phyloP scores from a whole-genome alignment of 306 rosid genomes.

The Begonia masoniana region DNA sequence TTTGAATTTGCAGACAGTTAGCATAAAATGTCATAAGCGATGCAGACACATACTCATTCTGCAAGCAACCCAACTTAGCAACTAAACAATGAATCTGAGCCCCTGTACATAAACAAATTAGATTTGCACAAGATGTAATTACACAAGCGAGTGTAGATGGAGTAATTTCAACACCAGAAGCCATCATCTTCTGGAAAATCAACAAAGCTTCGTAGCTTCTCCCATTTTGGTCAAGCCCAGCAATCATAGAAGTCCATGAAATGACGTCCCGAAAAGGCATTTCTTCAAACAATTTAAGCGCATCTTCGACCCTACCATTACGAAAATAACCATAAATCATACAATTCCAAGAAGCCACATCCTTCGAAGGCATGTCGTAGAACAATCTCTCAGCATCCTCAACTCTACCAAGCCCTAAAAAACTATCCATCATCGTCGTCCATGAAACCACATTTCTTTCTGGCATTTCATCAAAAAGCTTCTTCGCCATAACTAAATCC shows the following conservation, averaged over 20 bases:
- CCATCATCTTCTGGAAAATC: constrained; percentile 40
- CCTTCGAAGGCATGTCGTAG: constrained; percentile 45
- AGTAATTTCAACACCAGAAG: constrained; percentile 25
- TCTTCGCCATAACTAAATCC: constrained; percentile 36
- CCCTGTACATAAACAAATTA: constrained; percentile 25
- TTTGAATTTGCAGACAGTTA: constrained; percentile 41
- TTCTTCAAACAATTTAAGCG: constrained; percentile 32
- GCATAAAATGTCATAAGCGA: constrained; percentile 68
- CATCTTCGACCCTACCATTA: constrained; percentile 53
- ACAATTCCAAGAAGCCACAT: constrained; percentile 64
- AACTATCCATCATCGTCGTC: constrained; percentile 55
- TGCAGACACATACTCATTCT: constrained; percentile 46
- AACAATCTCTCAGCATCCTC: constrained; percentile 49
- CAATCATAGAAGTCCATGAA: constrained; percentile 71
- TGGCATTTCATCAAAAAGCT: constrained; percentile 54
- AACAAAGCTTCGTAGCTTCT: constrained; percentile 45
- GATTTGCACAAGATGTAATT: constrained; percentile 52
- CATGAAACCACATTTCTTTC: constrained; percentile 49
- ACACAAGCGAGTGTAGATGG: constrained; percentile 50
- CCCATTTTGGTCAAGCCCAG: constrained; percentile 61
- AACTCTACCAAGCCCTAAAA: constrained; percentile 40
- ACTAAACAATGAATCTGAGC: constrained; percentile 46
- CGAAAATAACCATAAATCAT: constrained; percentile 64
- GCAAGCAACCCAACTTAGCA: constrained; percentile 36
- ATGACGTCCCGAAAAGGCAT: constrained; percentile 54